phyloP scores from a whole-genome alignment of 768 basidiomycete species.

The Phylloporus scabripes region DNA sequence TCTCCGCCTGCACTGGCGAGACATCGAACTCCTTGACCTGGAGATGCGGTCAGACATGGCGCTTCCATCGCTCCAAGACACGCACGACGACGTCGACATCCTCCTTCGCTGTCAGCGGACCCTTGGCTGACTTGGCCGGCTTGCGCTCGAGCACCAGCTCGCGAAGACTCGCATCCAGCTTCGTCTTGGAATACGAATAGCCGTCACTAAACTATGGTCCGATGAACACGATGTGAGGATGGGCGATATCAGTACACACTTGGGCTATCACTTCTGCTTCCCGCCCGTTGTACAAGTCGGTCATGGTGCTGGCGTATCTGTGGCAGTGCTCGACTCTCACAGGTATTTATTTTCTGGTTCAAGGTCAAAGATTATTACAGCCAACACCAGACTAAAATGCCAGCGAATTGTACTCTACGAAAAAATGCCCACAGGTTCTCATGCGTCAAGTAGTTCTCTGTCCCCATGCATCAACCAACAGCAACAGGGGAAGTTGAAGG shows the following conservation, averaged over 20 bases:
- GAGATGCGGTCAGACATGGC: slow-evolving; percentile 3
- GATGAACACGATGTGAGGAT: slow-evolving; percentile 16
- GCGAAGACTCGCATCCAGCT: slow-evolving; percentile 37
- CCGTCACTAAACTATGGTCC: slow-evolving; percentile 49
- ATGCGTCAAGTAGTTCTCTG: slow-evolving; percentile 13
- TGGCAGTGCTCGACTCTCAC: slow-evolving; percentile 20
- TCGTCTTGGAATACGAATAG: slow-evolving; percentile 39
- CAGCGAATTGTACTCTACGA: slow-evolving; percentile 25
- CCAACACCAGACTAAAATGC: slow-evolving; percentile 27
- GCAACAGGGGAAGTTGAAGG: slow-evolving; percentile 7
- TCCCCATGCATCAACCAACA: slow-evolving; percentile 14
- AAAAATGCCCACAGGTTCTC: slow-evolving; percentile 15
- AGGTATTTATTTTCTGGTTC: slow-evolving; percentile 11
- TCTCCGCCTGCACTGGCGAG: slow-evolving; percentile 27
- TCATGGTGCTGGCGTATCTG: slow-evolving; percentile 8
- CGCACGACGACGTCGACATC: slow-evolving; percentile 27
- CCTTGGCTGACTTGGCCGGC: slow-evolving; percentile 45
- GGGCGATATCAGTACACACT: slow-evolving; percentile 6
- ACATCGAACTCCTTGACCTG: slow-evolving; percentile 30
- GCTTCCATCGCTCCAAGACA: neutral
- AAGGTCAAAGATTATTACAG: slow-evolving; percentile 25
- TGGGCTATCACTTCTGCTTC: slow-evolving; percentile 29
- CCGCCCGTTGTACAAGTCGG: slow-evolving; percentile 25
- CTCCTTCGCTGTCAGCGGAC: slow-evolving; percentile 20
- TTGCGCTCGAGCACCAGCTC: slow-evolving; percentile 48